Evolutionary conservation across 2,329 filamentous ascomycete species (phyloP).

Genomic region (Hirsutella thompsonii): DNA sequence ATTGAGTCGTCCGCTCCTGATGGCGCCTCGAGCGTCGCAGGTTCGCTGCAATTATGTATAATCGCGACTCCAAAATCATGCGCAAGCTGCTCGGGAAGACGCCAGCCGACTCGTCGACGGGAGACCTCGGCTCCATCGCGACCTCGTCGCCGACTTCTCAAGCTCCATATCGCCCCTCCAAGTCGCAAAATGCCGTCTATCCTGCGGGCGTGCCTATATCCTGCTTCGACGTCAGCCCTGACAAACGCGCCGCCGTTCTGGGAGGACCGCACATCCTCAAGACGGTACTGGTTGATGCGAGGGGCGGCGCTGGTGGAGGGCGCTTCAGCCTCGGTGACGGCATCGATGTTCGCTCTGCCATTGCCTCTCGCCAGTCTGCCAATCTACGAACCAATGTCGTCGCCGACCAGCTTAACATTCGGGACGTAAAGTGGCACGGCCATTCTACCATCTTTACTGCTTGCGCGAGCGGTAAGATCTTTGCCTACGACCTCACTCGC

Average conservation of each 20-base stretch:
- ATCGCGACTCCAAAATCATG: slow-evolving; percentile 42
- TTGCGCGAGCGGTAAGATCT: slow-evolving; percentile 51
- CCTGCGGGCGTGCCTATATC: slow-evolving; percentile 38
- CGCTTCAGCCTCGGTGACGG: slow-evolving; percentile 37
- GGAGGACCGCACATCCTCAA: slow-evolving; percentile 48
- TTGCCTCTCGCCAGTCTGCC: slow-evolving; percentile 34
- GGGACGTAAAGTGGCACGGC: slow-evolving; percentile 46
- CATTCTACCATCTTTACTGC: slow-evolving; percentile 47
- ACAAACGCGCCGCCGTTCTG: slow-evolving; percentile 41
- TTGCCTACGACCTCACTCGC: slow-evolving; percentile 46
- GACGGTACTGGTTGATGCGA: slow-evolving; percentile 39
- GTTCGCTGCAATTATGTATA: slow-evolving; percentile 30
- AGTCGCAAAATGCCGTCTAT: slow-evolving; percentile 43
- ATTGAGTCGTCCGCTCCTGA: slow-evolving; percentile 8
- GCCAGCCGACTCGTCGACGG: slow-evolving; percentile 30
- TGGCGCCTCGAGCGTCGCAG: slow-evolving; percentile 19
- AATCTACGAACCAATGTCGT: slow-evolving; percentile 25
- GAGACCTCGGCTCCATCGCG: slow-evolving; percentile 29
- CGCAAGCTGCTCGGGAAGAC: slow-evolving; percentile 46
- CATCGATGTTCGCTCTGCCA: slow-evolving; percentile 43
- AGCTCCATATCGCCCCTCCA: slow-evolving; percentile 34
- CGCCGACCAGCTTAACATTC: slow-evolving; percentile 49
- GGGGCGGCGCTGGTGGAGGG: slow-evolving; percentile 14
- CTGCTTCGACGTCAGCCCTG: slow-evolving; percentile 44
- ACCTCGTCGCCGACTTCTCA: slow-evolving; percentile 26